phyloP scores from a whole-genome alignment of 148 eudicot species.

The Polygonum maritimum region DNA sequence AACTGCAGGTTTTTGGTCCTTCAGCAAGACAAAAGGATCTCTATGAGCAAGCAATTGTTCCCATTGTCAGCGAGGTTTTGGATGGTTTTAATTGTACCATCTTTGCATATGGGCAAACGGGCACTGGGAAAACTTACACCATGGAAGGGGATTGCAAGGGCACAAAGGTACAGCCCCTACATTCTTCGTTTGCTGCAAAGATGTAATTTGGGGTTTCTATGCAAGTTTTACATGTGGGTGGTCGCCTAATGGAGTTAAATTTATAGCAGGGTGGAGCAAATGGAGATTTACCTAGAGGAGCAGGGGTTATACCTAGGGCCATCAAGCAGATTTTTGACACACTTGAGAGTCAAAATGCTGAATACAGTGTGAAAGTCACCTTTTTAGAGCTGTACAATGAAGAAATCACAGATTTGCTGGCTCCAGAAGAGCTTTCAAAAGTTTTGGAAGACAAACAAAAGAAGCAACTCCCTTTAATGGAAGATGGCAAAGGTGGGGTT shows the following conservation, averaged over 20 bases:
- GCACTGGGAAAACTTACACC: slow-evolving; percentile 97
- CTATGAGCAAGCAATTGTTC: slow-evolving; percentile 85
- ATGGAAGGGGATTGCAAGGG: slow-evolving; percentile 48
- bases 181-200: neutral
- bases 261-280: slow-evolving; percentile 55
- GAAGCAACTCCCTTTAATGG: slow-evolving; percentile 85
- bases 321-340: slow-evolving; percentile 92
- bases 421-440: slow-evolving; percentile 79
- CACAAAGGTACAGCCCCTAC: slow-evolving; percentile 52
- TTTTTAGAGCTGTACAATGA: slow-evolving; percentile 93
- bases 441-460: slow-evolving; percentile 74
- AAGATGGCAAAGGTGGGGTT: slow-evolving; percentile 96
- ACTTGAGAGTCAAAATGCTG: slow-evolving; percentile 85
- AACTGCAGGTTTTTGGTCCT: slow-evolving; percentile 86
- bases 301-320: slow-evolving; percentile 97
- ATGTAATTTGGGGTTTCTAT: neutral
- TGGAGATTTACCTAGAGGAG: slow-evolving; percentile 82
- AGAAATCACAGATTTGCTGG: slow-evolving; percentile 93
- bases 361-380: slow-evolving; percentile 93
- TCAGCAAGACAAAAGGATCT: slow-evolving; percentile 71
- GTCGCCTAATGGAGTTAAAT: neutral
- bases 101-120: slow-evolving; percentile 99
- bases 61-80: slow-evolving; percentile 87
- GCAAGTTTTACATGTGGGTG: neutral
- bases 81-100: slow-evolving; percentile 98